A percentile compares a stretch with the other conserved stretches of the same genome.
phyloP scores from a whole-genome alignment of 208 protist genomes.

The Acanthamoeba healyi region DNA sequence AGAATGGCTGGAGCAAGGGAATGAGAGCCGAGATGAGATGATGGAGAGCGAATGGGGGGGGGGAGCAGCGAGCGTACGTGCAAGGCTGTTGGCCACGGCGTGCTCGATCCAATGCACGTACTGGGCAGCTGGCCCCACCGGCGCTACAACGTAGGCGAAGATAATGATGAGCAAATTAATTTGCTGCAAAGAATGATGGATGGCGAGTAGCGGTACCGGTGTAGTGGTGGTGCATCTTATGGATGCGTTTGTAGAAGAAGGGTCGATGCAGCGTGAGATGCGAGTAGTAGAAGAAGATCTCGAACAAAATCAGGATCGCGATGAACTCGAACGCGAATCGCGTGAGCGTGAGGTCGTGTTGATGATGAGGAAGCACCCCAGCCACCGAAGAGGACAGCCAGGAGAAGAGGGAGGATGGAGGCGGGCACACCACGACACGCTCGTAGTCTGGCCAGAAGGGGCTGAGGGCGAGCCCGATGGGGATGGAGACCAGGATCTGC shows the following conservation, averaged over 20 bases:
- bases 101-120: constrained; percentile 18
- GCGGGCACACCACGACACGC: not conserved
- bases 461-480: not conserved
- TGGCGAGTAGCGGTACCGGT: no score
- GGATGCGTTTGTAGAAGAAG: not conserved
- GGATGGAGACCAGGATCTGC: not conserved
- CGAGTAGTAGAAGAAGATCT: constrained; percentile 56
- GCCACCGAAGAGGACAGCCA: not conserved
- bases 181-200: no score
- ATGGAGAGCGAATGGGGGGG: not conserved
- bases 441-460: not conserved
- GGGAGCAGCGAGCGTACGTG: not conserved
- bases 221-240: constrained; percentile 41
- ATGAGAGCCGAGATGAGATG: not conserved
- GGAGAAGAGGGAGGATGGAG: not conserved
- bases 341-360: not conserved
- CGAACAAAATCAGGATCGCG: not conserved
- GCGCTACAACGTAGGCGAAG: not conserved
- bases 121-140: not conserved
- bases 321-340: constrained; percentile 23
- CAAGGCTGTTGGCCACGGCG: constrained; percentile 2
- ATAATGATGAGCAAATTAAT: not conserved
- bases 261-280: not conserved
- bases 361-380: not conserved
- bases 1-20: not conserved